Percentiles rank a stretch among this genome's conserved stretches.
phyloP scores from a whole-genome alignment of 129 eudicot genomes.

The Daucus carota region DNA sequence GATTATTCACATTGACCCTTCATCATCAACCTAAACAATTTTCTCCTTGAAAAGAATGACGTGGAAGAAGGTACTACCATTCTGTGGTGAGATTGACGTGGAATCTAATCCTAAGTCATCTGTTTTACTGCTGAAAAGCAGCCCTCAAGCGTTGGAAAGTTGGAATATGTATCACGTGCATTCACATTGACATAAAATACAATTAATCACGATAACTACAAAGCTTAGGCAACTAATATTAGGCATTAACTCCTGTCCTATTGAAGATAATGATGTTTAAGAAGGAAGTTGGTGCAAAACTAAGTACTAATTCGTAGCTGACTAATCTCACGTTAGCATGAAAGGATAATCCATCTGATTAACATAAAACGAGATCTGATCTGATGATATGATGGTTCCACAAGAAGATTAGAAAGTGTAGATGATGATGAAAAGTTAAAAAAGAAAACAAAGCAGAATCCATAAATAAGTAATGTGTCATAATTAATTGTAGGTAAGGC shows the following conservation, averaged over 20 bases:
- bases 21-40: not conserved
- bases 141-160: not conserved
- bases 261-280: not conserved
- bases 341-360: not conserved
- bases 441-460: not conserved
- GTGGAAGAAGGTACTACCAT: not conserved
- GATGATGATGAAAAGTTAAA: slow-evolving; percentile 6
- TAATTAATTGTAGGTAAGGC: not conserved
- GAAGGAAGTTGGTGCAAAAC: not conserved
- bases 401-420: not conserved
- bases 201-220: not conserved
- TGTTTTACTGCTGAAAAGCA: not conserved
- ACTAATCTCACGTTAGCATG: not conserved
- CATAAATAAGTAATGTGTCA: not conserved
- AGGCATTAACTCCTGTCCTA: not conserved
- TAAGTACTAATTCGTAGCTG: not conserved
- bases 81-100: slow-evolving; percentile 2
- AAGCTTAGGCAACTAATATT: not conserved
- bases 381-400: not conserved
- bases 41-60: not conserved
- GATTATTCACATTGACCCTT: not conserved
- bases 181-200: not conserved
- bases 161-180: not conserved
- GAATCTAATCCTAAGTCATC: slow-evolving; percentile 7
- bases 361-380: not conserved